phyloP scores from a whole-genome alignment of 192 early-diverging fungal genomes.

The Umbelopsis sp. region DNA sequence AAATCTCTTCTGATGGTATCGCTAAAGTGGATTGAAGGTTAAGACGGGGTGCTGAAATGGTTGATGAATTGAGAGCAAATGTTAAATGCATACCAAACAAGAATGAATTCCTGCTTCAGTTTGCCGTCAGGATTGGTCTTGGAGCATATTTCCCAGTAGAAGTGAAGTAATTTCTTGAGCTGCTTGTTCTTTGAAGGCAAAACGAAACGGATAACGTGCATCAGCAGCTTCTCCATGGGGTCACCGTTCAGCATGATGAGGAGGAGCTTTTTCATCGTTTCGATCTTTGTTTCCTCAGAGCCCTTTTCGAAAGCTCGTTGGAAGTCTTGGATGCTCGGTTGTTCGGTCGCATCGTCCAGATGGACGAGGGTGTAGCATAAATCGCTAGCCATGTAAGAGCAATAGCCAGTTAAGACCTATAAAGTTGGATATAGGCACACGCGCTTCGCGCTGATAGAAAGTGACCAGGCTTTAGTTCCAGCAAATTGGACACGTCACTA shows the following conservation, averaged over 20 bases:
- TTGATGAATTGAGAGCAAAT: neutral
- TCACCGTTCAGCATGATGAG: constrained; percentile 93
- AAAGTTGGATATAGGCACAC: constrained; percentile 15
- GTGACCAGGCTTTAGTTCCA: neutral
- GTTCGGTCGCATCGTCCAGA: constrained; percentile 64
- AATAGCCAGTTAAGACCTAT: constrained; percentile 10
- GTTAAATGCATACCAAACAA: constrained; percentile 73
- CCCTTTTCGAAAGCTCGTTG: constrained; percentile 84
- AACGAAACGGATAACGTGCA: constrained; percentile 98
- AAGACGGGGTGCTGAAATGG: neutral
- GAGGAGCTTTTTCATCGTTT: constrained; percentile 94
- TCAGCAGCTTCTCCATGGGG: constrained; percentile 82
- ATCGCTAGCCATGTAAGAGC: constrained; percentile 44
- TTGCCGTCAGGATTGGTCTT: constrained; percentile 90
- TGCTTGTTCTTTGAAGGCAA: constrained; percentile 95
- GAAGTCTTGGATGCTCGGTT: constrained; percentile 72
- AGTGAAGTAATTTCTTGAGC: constrained; percentile 94
- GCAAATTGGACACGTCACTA: constrained; percentile 14
- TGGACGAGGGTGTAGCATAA: constrained; percentile 66
- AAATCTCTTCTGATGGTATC: constrained; percentile 95
- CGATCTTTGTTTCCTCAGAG: constrained; percentile 89
- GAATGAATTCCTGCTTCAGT: constrained; percentile 93
- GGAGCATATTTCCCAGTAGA: constrained; percentile 98
- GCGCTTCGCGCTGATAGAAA: neutral
- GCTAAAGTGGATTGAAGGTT: constrained; percentile 38